phyloP scores from a whole-genome alignment of 202 grass and related monocot genomes.

The Setaria italica region DNA sequence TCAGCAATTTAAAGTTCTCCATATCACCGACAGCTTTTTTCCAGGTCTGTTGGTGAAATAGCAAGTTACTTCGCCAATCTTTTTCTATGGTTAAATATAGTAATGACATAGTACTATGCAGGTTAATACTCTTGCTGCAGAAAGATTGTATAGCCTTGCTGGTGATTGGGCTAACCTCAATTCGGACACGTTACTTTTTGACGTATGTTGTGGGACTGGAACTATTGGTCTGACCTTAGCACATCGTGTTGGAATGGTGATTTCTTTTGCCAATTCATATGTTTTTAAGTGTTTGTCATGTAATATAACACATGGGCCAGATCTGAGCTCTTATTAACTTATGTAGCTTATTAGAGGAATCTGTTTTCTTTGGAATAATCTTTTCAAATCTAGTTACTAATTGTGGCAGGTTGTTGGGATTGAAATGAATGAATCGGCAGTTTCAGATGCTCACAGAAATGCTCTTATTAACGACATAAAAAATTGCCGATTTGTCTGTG shows the following conservation, averaged over 20 bases:
- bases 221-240: slow-evolving; percentile 96
- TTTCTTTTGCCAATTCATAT: slow-evolving; percentile 17
- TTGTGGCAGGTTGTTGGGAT: slow-evolving; percentile 90
- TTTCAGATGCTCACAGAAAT: slow-evolving; percentile 89
- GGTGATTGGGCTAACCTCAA: slow-evolving; percentile 96
- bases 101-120: slow-evolving; percentile 58
- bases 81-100: slow-evolving; percentile 15
- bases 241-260: slow-evolving; percentile 89
- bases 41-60: slow-evolving; percentile 61
- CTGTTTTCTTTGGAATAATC: slow-evolving; percentile 13
- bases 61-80: slow-evolving; percentile 14
- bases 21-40: slow-evolving; percentile 99
- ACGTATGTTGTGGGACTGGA: slow-evolving; percentile 97
- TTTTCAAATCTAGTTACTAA: slow-evolving; percentile 36
- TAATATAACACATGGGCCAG: not conserved
- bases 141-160: slow-evolving; percentile 88
- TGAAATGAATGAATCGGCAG: slow-evolving; percentile 97
- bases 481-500: slow-evolving; percentile 88
- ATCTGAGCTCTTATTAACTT: not conserved
- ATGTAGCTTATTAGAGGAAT: slow-evolving; percentile 8
- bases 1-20: slow-evolving; percentile 86
- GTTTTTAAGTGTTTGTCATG: slow-evolving; percentile 33
- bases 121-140: slow-evolving; percentile 98
- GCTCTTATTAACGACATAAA: slow-evolving; percentile 79
- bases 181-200: slow-evolving; percentile 92